Conservation (phyloP, 345 rosid genomes). For the Noccaea caerulescens region DNA sequence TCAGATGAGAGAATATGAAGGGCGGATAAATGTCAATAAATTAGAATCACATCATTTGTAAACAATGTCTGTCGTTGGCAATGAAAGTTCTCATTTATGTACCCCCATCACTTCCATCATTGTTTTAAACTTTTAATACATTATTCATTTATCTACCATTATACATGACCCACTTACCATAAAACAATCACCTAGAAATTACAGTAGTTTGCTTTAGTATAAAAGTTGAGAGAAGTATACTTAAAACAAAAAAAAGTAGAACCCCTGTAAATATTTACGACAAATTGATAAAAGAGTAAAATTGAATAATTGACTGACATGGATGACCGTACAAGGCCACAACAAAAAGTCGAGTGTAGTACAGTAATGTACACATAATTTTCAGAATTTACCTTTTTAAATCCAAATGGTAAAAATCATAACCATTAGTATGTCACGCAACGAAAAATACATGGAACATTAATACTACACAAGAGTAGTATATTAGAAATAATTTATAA, state of each 20-base stretch:
- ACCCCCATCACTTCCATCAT: conserved; percentile 3
- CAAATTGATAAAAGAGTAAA: conserved; percentile 1
- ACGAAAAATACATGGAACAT: background rate
- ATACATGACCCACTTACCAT: background rate
- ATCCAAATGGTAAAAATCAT: background rate
- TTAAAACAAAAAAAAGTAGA: background rate
- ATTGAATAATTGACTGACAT: conserved; percentile 12
- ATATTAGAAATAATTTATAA: background rate
- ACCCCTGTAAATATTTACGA: conserved; percentile 1
- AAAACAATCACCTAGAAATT: background rate
- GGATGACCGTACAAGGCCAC: background rate
- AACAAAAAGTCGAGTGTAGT: conserved; percentile 2
- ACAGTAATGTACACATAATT: too few species aligned
- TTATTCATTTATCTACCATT: background rate
- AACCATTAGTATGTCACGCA: background rate
- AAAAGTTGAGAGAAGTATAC: background rate
- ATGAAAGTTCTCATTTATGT: conserved; percentile 25
- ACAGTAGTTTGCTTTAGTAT: background rate
- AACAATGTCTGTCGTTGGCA: conserved; percentile 32
- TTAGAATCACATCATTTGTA: conserved; percentile 17
- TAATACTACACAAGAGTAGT: background rate
- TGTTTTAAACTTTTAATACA: background rate
- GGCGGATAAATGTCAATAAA: conserved; percentile 17
- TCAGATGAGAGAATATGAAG: background rate
- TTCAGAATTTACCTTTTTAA: too few species aligned